Conservation (phyloP, 495 filamentous ascomycete genomes). For the Podospora anserina region DNA sequence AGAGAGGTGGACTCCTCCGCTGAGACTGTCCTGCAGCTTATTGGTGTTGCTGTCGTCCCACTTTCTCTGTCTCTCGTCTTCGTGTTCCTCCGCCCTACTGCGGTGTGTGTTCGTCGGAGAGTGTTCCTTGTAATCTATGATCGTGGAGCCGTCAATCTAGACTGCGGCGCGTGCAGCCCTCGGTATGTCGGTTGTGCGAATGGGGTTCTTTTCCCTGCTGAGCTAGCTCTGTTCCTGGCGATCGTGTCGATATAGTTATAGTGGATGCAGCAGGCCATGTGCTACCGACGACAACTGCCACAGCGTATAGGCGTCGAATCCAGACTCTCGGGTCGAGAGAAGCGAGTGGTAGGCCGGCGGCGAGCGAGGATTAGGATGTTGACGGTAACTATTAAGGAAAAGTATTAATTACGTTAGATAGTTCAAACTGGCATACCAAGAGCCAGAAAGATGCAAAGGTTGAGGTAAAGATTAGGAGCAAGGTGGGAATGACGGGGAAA, state of each 20-base stretch:
- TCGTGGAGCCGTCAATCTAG: slow-evolving; percentile 2
- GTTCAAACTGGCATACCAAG: neutral
- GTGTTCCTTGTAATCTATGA: neutral
- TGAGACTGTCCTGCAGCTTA: slow-evolving; percentile 14
- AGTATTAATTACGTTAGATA: neutral
- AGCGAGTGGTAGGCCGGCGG: neutral
- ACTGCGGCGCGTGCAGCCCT: slow-evolving; percentile 1
- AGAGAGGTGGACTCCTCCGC: neutral
- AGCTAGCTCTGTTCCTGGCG: slow-evolving; percentile 24
- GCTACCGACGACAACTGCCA: slow-evolving; percentile 26
- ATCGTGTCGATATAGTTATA: slow-evolving; percentile 13
- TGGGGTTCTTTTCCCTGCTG: neutral
- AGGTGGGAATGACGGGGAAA: slow-evolving; percentile 13
- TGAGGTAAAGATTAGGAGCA: neutral
- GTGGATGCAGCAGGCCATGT: slow-evolving; percentile 24
- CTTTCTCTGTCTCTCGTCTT: slow-evolving; percentile 2
- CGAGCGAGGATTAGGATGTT: slow-evolving; percentile 7
- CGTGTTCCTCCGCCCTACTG: neutral
- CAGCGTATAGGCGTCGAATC: slow-evolving; percentile 28
- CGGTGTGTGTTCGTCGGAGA: slow-evolving; percentile 1
- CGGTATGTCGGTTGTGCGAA: slow-evolving; percentile 1
- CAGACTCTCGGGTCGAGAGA: slow-evolving; percentile 16
- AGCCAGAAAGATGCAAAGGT: neutral
- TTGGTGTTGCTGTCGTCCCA: neutral
- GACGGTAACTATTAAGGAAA: neutral